Evolutionary conservation across 2,329 filamentous ascomycete genomes (phyloP).

Genomic region (Colletotrichum liriopes): DNA sequence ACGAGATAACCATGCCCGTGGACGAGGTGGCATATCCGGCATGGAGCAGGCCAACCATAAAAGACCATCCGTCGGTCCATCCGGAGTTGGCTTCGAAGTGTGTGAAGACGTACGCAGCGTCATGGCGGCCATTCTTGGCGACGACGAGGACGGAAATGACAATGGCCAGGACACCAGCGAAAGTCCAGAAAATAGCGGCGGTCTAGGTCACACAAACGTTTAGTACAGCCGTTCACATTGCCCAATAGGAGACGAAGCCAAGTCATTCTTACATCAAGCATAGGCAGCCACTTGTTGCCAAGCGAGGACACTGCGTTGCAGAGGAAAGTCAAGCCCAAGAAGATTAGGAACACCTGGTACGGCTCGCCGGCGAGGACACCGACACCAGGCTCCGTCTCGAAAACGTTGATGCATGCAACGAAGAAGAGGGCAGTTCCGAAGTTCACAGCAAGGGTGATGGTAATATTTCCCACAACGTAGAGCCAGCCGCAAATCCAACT

Average conservation of each 20-base stretch:
- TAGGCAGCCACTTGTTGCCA: conserved; percentile 77
- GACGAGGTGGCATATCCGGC: conserved; percentile 82
- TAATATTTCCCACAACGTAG: conserved; percentile 85
- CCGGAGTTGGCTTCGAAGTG: conserved; percentile 79
- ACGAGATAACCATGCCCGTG: conserved; percentile 86
- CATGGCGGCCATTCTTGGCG: conserved; percentile 77
- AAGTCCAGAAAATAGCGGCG: conserved; percentile 82
- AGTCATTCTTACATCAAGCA: conserved; percentile 74
- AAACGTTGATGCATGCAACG: conserved; percentile 70
- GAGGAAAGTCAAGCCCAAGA: conserved; percentile 77
- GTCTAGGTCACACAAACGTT: conserved; percentile 62
- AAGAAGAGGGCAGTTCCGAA: conserved; percentile 81
- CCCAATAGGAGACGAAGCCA: neutral
- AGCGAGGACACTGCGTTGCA: conserved; percentile 77
- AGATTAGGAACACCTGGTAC: conserved; percentile 81
- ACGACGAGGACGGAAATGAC: conserved; percentile 74
- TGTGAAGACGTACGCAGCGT: conserved; percentile 76
- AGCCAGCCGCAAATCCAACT: conserved; percentile 84
- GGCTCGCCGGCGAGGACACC: conserved; percentile 63
- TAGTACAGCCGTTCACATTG: conserved; percentile 12
- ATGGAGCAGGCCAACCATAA: conserved; percentile 80
- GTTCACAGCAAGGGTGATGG: conserved; percentile 86
- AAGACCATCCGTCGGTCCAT: conserved; percentile 81
- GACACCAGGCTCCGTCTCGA: conserved; percentile 61
- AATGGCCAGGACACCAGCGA: conserved; percentile 78